Percentiles rank a stretch among this genome's conserved stretches.
Evolutionary conservation across 139 green algal species (phyloP).

Genomic region (Chlorella sp.): DNA sequence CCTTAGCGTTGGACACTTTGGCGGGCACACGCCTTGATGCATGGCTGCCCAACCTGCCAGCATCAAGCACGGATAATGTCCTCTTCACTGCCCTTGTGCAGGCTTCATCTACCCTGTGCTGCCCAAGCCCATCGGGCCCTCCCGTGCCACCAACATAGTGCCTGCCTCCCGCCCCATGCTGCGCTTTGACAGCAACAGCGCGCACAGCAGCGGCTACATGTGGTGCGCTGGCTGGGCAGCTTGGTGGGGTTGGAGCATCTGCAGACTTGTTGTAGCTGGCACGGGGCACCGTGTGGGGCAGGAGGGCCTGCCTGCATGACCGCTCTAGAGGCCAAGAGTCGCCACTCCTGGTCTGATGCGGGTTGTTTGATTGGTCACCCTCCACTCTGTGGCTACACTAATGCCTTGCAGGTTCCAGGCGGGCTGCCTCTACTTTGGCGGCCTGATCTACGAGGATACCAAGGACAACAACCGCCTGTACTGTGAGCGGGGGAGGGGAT

Average conservation of each 20-base stretch:
- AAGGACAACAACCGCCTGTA: constrained; percentile 24
- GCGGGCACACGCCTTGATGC: too few relatives aligned
- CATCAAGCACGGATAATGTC: too few relatives aligned
- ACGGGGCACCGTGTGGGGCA: too few relatives aligned
- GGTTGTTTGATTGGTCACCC: too few relatives aligned
- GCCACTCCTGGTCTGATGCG: too few relatives aligned
- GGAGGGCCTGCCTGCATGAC: too few relatives aligned
- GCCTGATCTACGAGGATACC: constrained; percentile 47
- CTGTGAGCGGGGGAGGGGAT: neutral
- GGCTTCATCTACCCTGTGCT: constrained; percentile 67
- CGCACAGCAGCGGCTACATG: constrained; percentile 52
- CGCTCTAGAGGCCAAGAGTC: too few relatives aligned
- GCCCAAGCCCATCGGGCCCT: constrained; percentile 44
- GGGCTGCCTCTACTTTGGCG: constrained; percentile 66
- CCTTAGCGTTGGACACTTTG: too few relatives aligned
- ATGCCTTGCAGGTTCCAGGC: constrained; percentile 59
- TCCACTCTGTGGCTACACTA: too few relatives aligned
- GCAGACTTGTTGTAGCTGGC: too few relatives aligned
- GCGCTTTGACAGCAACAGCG: constrained; percentile 63
- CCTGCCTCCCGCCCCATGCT: constrained; percentile 50
- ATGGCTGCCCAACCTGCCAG: too few relatives aligned
- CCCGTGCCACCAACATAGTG: neutral
- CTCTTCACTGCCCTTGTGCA: too few relatives aligned
- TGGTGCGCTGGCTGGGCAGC: constrained; percentile 1
- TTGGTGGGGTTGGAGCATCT: neutral